Evolutionary conservation across 192 early-diverging fungal genomes (phyloP), one percentile per base, ranked within the genome.

Genomic region (Borealophlyctis nickersoniae): DNA sequence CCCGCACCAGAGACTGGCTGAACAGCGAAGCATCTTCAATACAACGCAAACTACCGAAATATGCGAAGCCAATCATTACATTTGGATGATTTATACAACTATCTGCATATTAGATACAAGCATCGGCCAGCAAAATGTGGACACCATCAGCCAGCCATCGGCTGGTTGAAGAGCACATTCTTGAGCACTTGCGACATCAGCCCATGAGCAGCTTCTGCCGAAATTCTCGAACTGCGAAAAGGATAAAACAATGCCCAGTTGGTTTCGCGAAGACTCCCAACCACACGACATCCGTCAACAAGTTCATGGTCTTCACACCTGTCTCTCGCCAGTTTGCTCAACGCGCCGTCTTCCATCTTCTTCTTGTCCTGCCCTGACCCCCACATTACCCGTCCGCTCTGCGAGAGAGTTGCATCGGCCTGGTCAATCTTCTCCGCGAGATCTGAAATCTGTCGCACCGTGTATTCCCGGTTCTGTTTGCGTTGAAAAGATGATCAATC

Each of bases 131-230:
- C n/a, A n/a, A n/a, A n/a, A n/a, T n/a, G n/a, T n/a, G n/a, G n/a
- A n/a, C n/a, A n/a, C n/a, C n/a, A 45, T 45, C 39, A 45, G 7
- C 19, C 39, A 19, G 39, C 19, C 58, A 59, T 39, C 19, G 62
- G 23, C 2, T 32, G 58, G 57, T 90, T 94, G 70, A 94, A 94
- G 24, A 93, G 63, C 9, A 87, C 63, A 58, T 90, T 78, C 62
- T 93, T 93, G n/a, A 94, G 69, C 3, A 94, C 87, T 63, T 94
- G 92, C 4, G 87, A 79, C 55, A 94, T 84, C 51, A 91, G 62
- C 0, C 89, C 91, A 67, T 94, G 92, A 0, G 79, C 73, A n/a
- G 86, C 85, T 63, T 94, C 92, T 7, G 81, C 77, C 3, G 87
- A 81, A 32, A 92, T 91, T 62, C 90, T 92, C 33, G 85, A 80